Evolutionary conservation across 2,329 filamentous ascomycete species (phyloP).

Genomic region (Aureobasidium sp.): DNA sequence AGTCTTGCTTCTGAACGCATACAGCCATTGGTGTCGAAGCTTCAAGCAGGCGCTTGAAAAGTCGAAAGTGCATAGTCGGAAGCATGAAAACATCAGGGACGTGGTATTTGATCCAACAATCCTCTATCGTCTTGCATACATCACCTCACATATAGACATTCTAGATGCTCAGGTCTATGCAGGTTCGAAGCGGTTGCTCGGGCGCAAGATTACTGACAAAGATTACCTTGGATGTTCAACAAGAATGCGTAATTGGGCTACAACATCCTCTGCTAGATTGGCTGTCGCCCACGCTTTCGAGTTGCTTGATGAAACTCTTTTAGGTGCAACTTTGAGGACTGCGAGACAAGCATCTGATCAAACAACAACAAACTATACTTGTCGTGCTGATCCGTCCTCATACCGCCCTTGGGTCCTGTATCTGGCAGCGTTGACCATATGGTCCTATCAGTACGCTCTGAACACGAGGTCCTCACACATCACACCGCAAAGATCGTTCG

Average conservation of each 20-base stretch:
- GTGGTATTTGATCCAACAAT: slow-evolving; percentile 80
- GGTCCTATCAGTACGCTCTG: slow-evolving; percentile 78
- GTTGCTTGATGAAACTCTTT: slow-evolving; percentile 71
- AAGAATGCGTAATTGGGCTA: slow-evolving; percentile 82
- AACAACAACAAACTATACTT: slow-evolving; percentile 56
- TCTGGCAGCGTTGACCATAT: slow-evolving; percentile 81
- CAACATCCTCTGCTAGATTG: slow-evolving; percentile 74
- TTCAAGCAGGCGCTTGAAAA: slow-evolving; percentile 72
- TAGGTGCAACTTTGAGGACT: slow-evolving; percentile 38
- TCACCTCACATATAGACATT: slow-evolving; percentile 93
- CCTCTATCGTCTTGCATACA: slow-evolving; percentile 83
- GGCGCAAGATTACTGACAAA: slow-evolving; percentile 71
- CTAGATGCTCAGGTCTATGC: slow-evolving; percentile 93
- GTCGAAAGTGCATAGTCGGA: slow-evolving; percentile 28
- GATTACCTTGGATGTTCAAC: slow-evolving; percentile 73
- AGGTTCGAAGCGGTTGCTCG: slow-evolving; percentile 72
- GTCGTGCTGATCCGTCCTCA: slow-evolving; percentile 75
- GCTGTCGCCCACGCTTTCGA: slow-evolving; percentile 85
- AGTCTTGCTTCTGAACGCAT: slow-evolving; percentile 71
- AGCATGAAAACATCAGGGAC: slow-evolving; percentile 40
- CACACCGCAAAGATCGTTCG: not conserved
- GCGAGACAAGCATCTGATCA: slow-evolving; percentile 15
- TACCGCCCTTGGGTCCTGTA: slow-evolving; percentile 92
- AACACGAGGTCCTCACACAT: not conserved
- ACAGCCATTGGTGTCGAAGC: slow-evolving; percentile 85